Conservation (phyloP, 2,329 filamentous ascomycete species). For the Fusarium nematophilum region DNA sequence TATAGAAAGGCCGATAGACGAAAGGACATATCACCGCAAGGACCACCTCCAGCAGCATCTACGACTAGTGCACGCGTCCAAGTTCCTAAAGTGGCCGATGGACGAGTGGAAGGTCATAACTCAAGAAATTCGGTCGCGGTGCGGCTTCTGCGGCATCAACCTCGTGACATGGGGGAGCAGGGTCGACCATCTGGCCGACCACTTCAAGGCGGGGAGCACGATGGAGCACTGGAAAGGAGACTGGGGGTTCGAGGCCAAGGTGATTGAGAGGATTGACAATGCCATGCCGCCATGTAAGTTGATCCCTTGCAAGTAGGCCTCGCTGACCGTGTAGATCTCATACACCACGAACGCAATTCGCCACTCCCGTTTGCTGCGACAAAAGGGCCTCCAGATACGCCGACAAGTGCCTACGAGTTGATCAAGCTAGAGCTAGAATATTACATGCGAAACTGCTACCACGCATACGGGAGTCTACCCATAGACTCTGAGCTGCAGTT, state of each 20-base stretch:
- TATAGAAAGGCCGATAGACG: constrained; percentile 46
- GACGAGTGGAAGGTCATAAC: constrained; percentile 53
- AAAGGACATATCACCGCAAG: constrained; percentile 58
- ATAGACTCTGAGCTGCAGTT: constrained; percentile 30
- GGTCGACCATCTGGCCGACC: constrained; percentile 53
- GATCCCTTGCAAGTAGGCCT: accelerated
- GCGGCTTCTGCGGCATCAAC: constrained; percentile 54
- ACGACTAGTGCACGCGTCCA: constrained; percentile 54
- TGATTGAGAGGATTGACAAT: constrained; percentile 55
- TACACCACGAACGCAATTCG: constrained; percentile 35
- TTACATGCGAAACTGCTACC: constrained; percentile 28
- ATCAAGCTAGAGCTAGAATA: constrained; percentile 35
- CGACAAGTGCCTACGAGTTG: constrained; percentile 34
- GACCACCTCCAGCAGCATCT: constrained; percentile 58
- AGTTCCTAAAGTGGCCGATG: constrained; percentile 46
- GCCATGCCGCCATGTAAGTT: constrained; percentile 54
- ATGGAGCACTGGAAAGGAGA: constrained; percentile 59
- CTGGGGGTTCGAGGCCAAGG: constrained; percentile 55
- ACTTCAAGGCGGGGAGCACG: constrained; percentile 54
- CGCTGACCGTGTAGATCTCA: constrained; percentile 31
- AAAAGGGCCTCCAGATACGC: constrained; percentile 34
- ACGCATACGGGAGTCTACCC: constrained; percentile 13
- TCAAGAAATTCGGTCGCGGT: constrained; percentile 52
- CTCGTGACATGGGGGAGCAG: constrained; percentile 53
- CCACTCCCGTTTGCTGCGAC: constrained; percentile 34